Conservation (phyloP, 805 yeast species). For the Candida tammaniensis region DNA sequence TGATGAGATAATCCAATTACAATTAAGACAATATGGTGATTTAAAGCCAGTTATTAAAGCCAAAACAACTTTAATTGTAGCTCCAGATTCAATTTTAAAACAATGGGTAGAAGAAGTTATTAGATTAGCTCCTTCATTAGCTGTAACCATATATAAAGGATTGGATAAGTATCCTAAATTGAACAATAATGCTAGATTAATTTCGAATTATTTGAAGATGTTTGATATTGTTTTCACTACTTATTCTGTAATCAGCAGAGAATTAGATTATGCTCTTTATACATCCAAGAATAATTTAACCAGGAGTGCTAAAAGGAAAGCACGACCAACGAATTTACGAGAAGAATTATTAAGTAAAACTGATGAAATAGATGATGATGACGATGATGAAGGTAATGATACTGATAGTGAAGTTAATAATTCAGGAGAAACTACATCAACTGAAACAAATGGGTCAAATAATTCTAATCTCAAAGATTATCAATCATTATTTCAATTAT, state of each 20-base stretch:
- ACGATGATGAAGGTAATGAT: neutral
- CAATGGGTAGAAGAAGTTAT: conserved; percentile 85
- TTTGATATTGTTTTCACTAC: conserved; percentile 82
- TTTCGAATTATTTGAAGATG: conserved; percentile 54
- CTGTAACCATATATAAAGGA: conserved; percentile 66
- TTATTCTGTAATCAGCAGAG: conserved; percentile 66
- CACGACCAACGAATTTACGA: conserved; percentile 11
- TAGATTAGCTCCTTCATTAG: conserved; percentile 55
- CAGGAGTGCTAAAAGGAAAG: conserved; percentile 29
- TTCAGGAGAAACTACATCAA: neutral
- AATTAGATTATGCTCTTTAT: conserved; percentile 75
- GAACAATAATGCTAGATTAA: conserved; percentile 31
- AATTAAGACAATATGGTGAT: conserved; percentile 35
- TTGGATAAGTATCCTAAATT: conserved; percentile 24
- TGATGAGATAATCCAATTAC: conserved; percentile 25
- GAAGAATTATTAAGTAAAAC: conserved; percentile 1
- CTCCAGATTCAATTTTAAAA: conserved; percentile 77
- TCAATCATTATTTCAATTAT: conserved; percentile 25
- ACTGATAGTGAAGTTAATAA: neutral
- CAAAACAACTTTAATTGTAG: conserved; percentile 75
- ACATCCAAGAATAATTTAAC: conserved; percentile 56
- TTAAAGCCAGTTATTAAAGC: conserved; percentile 47
- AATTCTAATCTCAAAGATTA: conserved; percentile 15
- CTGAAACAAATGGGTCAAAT: neutral
- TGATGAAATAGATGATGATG: neutral